phyloP scores from a whole-genome alignment of 129 eudicot species.

The sunflower (Helianthus annuus) region DNA sequence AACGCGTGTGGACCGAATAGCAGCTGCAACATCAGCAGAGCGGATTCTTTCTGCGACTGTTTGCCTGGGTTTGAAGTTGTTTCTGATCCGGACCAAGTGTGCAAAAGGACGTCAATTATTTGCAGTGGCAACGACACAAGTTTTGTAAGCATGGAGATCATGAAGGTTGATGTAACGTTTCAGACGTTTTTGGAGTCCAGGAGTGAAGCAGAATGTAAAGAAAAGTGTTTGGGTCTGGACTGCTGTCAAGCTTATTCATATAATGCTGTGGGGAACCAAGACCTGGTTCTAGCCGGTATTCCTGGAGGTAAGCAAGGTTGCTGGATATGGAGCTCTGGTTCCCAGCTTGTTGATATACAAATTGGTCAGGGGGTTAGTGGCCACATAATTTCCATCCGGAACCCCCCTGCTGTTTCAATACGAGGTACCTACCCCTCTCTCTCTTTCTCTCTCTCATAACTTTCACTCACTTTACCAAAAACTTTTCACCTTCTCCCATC shows the following conservation, averaged over 20 bases:
- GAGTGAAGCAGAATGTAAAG: constrained; percentile 35
- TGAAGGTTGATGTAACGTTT: constrained; percentile 43
- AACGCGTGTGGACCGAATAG: constrained; percentile 46
- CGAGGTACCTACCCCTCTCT: background rate
- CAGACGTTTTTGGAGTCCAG: constrained; percentile 34
- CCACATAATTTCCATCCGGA: constrained; percentile 28
- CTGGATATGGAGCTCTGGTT: constrained; percentile 43
- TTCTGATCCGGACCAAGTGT: constrained; percentile 27
- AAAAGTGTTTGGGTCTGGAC: constrained; percentile 40
- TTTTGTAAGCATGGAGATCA: constrained; percentile 28
- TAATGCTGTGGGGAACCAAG: constrained; percentile 22
- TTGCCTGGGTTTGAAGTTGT: constrained; percentile 47
- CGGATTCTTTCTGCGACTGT: constrained; percentile 34
- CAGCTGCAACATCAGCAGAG: constrained; percentile 29
- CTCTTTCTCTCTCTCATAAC: background rate
- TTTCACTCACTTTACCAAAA: background rate
- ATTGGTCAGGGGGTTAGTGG: constrained; percentile 30
- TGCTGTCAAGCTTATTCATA: constrained; percentile 48
- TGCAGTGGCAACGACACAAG: constrained; percentile 35
- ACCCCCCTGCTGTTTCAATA: constrained; percentile 29
- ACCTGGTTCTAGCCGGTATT: constrained; percentile 25
- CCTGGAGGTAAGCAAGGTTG: constrained; percentile 42
- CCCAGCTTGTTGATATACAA: constrained; percentile 37
- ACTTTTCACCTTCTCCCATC: too few species aligned
- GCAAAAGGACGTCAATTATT: constrained; percentile 31